Evolutionary conservation across 257 asterid species (phyloP).

Genomic region (Vinca minor): DNA sequence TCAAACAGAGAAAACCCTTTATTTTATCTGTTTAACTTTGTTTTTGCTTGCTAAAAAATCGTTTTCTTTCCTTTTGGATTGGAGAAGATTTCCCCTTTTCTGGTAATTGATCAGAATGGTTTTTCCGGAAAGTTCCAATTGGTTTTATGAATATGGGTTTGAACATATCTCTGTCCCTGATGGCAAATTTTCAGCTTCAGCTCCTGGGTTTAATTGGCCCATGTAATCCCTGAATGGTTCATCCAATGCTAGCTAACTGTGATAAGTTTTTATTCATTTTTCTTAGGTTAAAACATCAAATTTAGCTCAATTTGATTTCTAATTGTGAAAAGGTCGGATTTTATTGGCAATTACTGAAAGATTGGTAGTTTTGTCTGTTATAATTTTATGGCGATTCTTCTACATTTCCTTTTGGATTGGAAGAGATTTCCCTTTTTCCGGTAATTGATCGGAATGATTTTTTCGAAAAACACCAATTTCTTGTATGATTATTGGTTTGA

Average conservation of each 20-base stretch:
- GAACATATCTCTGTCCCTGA: slow-evolving; percentile 58
- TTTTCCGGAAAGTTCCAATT: slow-evolving; percentile 71
- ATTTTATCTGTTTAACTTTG: not conserved
- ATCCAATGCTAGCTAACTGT: slow-evolving; percentile 45
- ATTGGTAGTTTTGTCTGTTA: no score
- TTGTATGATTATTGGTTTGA: slow-evolving; percentile 74
- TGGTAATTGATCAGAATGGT: slow-evolving; percentile 55
- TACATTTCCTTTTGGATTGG: not conserved
- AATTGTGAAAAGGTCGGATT: not conserved
- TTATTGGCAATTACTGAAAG: not conserved
- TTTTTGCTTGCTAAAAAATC: no score
- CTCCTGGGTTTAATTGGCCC: slow-evolving; percentile 67
- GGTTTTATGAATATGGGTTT: slow-evolving; percentile 80
- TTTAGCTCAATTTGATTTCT: no score
- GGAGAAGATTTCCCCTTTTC: slow-evolving; percentile 3
- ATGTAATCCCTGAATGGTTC: slow-evolving; percentile 52
- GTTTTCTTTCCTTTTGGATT: not conserved
- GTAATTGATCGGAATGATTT: slow-evolving; percentile 58
- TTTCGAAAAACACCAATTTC: slow-evolving; percentile 80
- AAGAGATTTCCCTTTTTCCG: slow-evolving; percentile 5
- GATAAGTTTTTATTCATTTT: not conserved
- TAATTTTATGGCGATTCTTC: no score
- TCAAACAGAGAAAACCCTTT: no score
- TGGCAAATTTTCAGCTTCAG: slow-evolving; percentile 42
- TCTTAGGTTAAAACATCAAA: not conserved